Evolutionary conservation across 116 monocot genomes (phyloP).

Genomic region (Papilionanthe hybrid): DNA sequence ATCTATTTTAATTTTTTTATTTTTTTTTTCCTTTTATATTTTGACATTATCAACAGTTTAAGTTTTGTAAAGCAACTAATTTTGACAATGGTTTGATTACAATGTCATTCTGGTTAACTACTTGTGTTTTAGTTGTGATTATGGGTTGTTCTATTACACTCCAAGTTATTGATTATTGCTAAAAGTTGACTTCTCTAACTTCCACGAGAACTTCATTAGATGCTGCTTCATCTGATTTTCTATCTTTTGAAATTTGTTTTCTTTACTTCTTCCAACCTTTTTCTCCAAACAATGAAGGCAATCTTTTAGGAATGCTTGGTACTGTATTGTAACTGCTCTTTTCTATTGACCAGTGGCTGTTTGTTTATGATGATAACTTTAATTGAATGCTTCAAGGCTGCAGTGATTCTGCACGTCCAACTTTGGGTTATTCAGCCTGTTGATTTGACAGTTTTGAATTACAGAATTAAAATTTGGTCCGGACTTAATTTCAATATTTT

Average conservation of each 20-base stretch:
- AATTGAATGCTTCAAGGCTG: not conserved
- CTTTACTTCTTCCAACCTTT: not conserved
- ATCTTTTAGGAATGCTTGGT: not conserved
- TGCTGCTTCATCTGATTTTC: not conserved
- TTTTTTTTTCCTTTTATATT: not conserved
- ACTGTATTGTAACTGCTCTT: not conserved
- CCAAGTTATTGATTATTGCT: not conserved
- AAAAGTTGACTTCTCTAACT: not conserved
- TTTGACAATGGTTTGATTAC: not conserved
- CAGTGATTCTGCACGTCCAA: not conserved
- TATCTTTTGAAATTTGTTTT: not conserved
- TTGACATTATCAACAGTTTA: not conserved
- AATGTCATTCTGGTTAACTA: not conserved
- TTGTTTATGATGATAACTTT: not conserved
- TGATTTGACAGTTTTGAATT: not conserved
- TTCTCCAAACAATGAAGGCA: not conserved
- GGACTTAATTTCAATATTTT: not conserved
- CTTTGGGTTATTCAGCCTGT: not conserved
- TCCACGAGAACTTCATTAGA: not conserved
- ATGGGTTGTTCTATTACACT: not conserved
- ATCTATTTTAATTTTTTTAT: not conserved
- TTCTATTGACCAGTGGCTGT: not conserved
- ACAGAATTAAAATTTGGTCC: not conserved
- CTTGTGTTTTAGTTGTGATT: not conserved
- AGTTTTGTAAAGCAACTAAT: not conserved